phyloP scores from a whole-genome alignment of 805 yeast species.

The Yarrowia sp. region DNA sequence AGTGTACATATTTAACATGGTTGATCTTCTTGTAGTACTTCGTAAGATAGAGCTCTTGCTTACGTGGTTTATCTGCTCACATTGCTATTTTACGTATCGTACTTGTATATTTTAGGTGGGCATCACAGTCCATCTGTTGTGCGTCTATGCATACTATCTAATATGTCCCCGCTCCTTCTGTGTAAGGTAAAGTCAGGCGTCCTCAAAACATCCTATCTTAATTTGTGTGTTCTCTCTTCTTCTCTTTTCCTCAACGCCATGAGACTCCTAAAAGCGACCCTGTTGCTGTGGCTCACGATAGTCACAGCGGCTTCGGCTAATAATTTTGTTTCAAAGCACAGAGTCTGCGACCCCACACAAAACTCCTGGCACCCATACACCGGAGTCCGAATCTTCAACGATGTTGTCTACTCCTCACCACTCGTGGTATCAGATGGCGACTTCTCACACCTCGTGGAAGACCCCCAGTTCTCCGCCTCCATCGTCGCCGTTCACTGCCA shows the following conservation, averaged over 20 bases:
- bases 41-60: too few relatives aligned
- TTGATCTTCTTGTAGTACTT: too few relatives aligned
- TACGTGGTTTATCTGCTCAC: too few relatives aligned
- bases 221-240: slow-evolving; percentile 10
- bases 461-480: slow-evolving; percentile 30
- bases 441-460: slow-evolving; percentile 32
- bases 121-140: slow-evolving; percentile 5
- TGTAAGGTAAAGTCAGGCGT: slow-evolving; percentile 1
- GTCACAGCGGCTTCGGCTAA: slow-evolving; percentile 30
- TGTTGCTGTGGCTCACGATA: slow-evolving; percentile 32
- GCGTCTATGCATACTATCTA: background rate
- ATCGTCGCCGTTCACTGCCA: slow-evolving; percentile 34
- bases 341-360: slow-evolving; percentile 35
- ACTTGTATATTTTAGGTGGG: background rate
- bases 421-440: slow-evolving; percentile 18
- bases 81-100: too few relatives aligned
- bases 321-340: slow-evolving; percentile 25
- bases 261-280: slow-evolving; percentile 12
- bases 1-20: slow-evolving; percentile 21
- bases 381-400: slow-evolving; percentile 35
- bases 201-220: slow-evolving; percentile 20
- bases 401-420: slow-evolving; percentile 28
- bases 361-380: slow-evolving; percentile 38
- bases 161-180: slow-evolving; percentile 2
- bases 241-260: slow-evolving; percentile 33